Conservation (phyloP, 2,329 filamentous ascomycete species). For the Penicillium fuscoglaucum region DNA sequence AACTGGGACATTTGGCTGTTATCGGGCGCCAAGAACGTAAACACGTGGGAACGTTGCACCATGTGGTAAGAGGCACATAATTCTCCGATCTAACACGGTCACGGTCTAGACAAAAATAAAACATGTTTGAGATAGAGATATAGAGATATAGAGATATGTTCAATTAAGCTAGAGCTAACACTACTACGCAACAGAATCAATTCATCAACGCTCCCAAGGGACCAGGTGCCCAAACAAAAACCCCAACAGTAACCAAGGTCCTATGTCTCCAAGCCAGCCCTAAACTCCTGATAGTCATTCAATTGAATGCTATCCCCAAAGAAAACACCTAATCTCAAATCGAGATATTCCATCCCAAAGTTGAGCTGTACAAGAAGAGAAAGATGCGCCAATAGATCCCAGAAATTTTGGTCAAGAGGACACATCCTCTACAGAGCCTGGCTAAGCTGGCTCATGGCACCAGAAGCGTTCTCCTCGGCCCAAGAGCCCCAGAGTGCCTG, state of each 20-base stretch:
- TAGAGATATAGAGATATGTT: slow-evolving; percentile 23
- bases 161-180: slow-evolving; percentile 24
- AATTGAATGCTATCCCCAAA: slow-evolving; percentile 12
- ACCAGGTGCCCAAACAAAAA: slow-evolving; percentile 8
- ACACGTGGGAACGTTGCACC: neutral
- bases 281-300: slow-evolving; percentile 23
- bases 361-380: slow-evolving; percentile 29
- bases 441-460: slow-evolving; percentile 41
- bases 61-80: neutral
- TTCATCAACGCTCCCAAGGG: slow-evolving; percentile 11
- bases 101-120: neutral
- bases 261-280: slow-evolving; percentile 16
- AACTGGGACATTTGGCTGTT: neutral
- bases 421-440: slow-evolving; percentile 28
- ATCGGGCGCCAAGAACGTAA: neutral
- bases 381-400: slow-evolving; percentile 20
- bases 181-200: slow-evolving; percentile 10
- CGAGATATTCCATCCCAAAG: slow-evolving; percentile 26
- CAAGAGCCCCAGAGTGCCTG: slow-evolving; percentile 94
- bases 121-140: slow-evolving; percentile 10
- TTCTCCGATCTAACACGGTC: neutral
- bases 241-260: slow-evolving; percentile 12
- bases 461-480: slow-evolving; percentile 69
- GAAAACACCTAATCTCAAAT: slow-evolving; percentile 23
- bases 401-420: slow-evolving; percentile 10